Evolutionary conservation across 1,284 basidiomycete species (phyloP).

Genomic region (Cryptococcus depauperatus): DNA sequence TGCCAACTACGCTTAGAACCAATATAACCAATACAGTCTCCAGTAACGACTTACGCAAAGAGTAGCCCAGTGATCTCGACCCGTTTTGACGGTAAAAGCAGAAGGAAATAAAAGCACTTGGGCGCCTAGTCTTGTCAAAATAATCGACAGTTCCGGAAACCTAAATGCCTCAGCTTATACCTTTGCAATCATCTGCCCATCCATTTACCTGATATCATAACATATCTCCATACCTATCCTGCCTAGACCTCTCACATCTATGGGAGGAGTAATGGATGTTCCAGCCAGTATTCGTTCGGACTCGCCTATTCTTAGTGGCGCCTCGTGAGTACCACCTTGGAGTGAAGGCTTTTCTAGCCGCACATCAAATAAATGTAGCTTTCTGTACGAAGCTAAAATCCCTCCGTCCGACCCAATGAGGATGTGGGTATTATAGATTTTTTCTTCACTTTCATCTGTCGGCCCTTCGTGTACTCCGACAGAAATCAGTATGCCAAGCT

Average conservation of each 20-base stretch:
- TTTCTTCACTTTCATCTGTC: constrained; percentile 28
- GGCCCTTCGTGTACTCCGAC: constrained; percentile 49
- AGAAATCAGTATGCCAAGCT: constrained; percentile 42
- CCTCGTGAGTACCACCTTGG: constrained; percentile 22
- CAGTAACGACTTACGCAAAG: constrained; percentile 1
- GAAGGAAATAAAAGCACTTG: constrained; percentile 49
- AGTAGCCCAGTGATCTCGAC: constrained; percentile 42
- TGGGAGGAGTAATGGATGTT: constrained; percentile 25
- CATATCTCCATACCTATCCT: constrained; percentile 49
- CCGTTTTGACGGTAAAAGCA: constrained; percentile 49
- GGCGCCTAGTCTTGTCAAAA: constrained; percentile 45
- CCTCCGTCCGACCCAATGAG: constrained; percentile 45
- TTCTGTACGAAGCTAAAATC: constrained; percentile 44
- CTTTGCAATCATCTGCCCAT: not conserved
- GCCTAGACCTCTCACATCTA: constrained; percentile 41
- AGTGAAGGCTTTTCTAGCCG: constrained; percentile 35
- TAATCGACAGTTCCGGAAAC: constrained; percentile 48
- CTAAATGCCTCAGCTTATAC: constrained; percentile 5
- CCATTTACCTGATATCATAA: constrained; percentile 48
- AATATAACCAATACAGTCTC: not conserved
- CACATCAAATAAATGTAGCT: constrained; percentile 51
- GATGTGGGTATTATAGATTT: constrained; percentile 49
- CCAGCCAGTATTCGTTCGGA: constrained; percentile 41
- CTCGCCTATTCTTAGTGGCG: constrained; percentile 31
- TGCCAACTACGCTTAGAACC: constrained; percentile 7